A percentile compares a stretch with the other conserved stretches of the same genome.
Conservation (phyloP, 768 basidiomycete species). For the Grammothele lineata region DNA sequence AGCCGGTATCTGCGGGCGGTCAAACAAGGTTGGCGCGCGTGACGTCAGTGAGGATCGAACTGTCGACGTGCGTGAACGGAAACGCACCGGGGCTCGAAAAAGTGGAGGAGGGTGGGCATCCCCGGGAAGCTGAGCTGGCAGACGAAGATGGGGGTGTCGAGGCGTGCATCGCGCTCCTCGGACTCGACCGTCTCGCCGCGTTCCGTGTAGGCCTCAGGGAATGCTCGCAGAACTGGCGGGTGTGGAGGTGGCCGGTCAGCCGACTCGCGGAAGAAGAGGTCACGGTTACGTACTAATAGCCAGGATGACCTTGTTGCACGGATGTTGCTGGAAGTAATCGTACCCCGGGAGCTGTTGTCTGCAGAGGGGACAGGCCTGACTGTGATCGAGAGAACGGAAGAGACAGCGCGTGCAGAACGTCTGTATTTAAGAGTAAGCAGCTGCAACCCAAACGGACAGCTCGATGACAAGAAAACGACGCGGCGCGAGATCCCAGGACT, state of each 20-base stretch:
- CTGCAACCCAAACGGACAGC: too few relatives aligned
- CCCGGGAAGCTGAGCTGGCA: slow-evolving; percentile 89
- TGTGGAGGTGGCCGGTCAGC: too few relatives aligned
- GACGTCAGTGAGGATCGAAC: too few relatives aligned
- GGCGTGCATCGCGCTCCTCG: slow-evolving; percentile 72
- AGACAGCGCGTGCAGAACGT: slow-evolving; percentile 91
- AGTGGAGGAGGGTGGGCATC: slow-evolving; percentile 84
- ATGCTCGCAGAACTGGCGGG: slow-evolving; percentile 58
- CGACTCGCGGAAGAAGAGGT: too few relatives aligned
- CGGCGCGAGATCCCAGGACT: too few relatives aligned
- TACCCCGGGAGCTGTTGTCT: slow-evolving; percentile 72
- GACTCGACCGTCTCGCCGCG: slow-evolving; percentile 60
- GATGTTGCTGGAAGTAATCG: slow-evolving; percentile 76
- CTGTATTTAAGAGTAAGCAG: slow-evolving; percentile 36
- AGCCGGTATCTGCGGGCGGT: slow-evolving; percentile 64
- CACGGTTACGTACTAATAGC: slow-evolving; percentile 59
- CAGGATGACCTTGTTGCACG: slow-evolving; percentile 67
- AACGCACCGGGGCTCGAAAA: slow-evolving; percentile 81
- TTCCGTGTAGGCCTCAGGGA: slow-evolving; percentile 61
- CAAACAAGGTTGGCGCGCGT: background rate
- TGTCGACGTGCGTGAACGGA: background rate
- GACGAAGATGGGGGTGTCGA: slow-evolving; percentile 90
- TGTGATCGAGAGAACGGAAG: slow-evolving; percentile 87
- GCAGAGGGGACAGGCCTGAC: slow-evolving; percentile 78
- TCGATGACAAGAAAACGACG: too few relatives aligned